phyloP scores from a whole-genome alignment of 1,284 basidiomycete genomes.

The Heliocybe sulcata region DNA sequence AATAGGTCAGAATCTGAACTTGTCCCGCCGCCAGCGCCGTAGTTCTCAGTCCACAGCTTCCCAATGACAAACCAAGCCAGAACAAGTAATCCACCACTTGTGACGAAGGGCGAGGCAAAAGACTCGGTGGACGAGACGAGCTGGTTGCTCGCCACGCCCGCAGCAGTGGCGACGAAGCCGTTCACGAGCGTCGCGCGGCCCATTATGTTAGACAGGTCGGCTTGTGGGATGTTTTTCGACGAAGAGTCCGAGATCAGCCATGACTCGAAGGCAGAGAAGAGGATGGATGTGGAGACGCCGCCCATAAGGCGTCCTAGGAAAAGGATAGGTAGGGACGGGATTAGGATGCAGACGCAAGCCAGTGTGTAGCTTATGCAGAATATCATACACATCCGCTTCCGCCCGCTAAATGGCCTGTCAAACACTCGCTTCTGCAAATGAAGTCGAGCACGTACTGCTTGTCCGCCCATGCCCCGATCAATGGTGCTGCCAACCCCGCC shows the following conservation, averaged over 20 bases:
- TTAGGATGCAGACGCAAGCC: slow-evolving; percentile 49
- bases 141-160: slow-evolving; percentile 59
- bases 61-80: slow-evolving; percentile 52
- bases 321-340: slow-evolving; percentile 50
- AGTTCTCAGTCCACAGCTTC: slow-evolving; percentile 60
- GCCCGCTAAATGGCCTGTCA: slow-evolving; percentile 36
- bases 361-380: slow-evolving; percentile 62
- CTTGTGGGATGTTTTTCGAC: slow-evolving; percentile 38
- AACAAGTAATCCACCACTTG: slow-evolving; percentile 47
- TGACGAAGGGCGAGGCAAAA: slow-evolving; percentile 58
- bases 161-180: slow-evolving; percentile 59
- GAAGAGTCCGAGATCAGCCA: slow-evolving; percentile 64
- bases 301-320: slow-evolving; percentile 56
- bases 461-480: slow-evolving; percentile 72
- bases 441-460: slow-evolving; percentile 45
- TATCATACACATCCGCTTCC: slow-evolving; percentile 55
- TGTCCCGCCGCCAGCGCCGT: slow-evolving; percentile 37
- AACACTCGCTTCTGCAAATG: neutral
- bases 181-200: slow-evolving; percentile 67
- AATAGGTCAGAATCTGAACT: slow-evolving; percentile 30
- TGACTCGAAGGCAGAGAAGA: slow-evolving; percentile 69
- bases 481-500: slow-evolving; percentile 57
- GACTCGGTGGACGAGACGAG: slow-evolving; percentile 39
- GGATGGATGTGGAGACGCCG: slow-evolving; percentile 65
- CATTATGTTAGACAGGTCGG: slow-evolving; percentile 61